Evolutionary conservation across 2,329 filamentous ascomycete genomes (phyloP), one percentile per base, ranked within the genome.

Genomic region (Keithomyces neogunnii): DNA sequence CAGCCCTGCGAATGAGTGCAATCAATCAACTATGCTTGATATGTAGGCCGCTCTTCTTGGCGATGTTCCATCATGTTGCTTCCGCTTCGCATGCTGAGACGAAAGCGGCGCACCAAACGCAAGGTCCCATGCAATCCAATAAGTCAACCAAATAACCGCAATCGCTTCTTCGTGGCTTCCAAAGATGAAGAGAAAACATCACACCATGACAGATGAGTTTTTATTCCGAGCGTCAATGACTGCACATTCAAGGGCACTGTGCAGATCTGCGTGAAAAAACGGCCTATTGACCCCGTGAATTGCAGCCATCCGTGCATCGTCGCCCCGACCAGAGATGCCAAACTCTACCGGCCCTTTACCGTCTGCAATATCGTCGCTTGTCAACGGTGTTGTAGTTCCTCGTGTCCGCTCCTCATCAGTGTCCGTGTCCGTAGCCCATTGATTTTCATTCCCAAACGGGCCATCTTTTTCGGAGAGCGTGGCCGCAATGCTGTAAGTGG

Each of bases 201-300:
- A 49, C 11, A 45, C 48, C 2, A 45, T 32, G 3, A 10, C 40
- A 26, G 40, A 42, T 26, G 40, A 31, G 32, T 65, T 63, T 42
- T 59, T 63, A 13, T 51, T 54, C 13, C 49, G 51, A 2, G 61
- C 62, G 50, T 64, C 61, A 13, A 56, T 48, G 9, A 68, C 62
- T 0, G 66, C 68, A 3, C 63, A 61, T 35, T 70, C 66, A 4
- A 75, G 63, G 5, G 73, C 73, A 19, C 69, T 70, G 28, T 65
- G 59, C 13, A 77, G 60, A 54, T 77, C 73, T 3, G 71, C 54
- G 46, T 77, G 74, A 62, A 77, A 76, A 53, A 71, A 75, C 0
- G 74, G 74, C 47, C 73, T 62, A 51, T 76, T 71, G 13, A 72
- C 66, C 1, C 68, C 69, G 31, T 62, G 66, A 0, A 74, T 56